Base-by-base conservation (phyloP, 2,329 filamentous ascomycete genomes). In the Sporothrix phasma region DNA sequence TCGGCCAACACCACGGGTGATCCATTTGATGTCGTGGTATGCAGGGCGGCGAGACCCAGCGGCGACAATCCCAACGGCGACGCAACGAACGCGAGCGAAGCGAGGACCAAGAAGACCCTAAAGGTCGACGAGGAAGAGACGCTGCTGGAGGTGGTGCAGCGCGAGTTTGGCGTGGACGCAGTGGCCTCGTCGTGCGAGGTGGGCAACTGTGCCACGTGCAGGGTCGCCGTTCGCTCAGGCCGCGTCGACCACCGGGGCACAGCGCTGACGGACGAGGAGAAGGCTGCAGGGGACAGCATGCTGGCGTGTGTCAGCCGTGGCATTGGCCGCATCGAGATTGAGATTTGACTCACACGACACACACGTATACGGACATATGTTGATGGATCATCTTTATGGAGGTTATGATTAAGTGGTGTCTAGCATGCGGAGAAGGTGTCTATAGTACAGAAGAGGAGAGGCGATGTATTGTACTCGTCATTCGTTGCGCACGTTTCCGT, bases 1-100 rank as follows among this genome's bases (percentile, higher is more conserved):
- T 74, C 75, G 1, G 80, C 81, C 1, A 77, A 80, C 22, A 74
- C 77, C 0, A 77, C 77, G 0, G 84, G 85, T 0, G 83, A 87
- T 68, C 80, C 84, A 0, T 88, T 88, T 67, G 80, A 83, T 46
- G 84, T 76, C 0, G 77, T 82, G 54, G 76, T 88, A 0, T 15
- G 43, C 8, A 13, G 41, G 29, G 39, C 34, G 15, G 43, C n/a
- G 17, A 7, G 34, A 37, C 34, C 34, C 34, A 37, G 15, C 34
- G 34, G 34, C 34, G 11, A 37, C 34, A 37, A 37, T 13, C 10
- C 34, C 11, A 15, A 37, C 34, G 34, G 34, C 34, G 34, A 37
- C 34, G n/a, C n/a, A n/a, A n/a, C n/a, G n/a, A n/a, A 37, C 34
- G 5, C 34, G 34, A 13, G 4, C 34, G 34, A 15, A 3, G 26